A percentile compares a stretch with the other conserved stretches of the same genome.
These are phyloP conservation scores for Nemania sp. DNA, from an alignment of 2,329 filamentous ascomycete species.

Conservation along the genomic window DNA sequence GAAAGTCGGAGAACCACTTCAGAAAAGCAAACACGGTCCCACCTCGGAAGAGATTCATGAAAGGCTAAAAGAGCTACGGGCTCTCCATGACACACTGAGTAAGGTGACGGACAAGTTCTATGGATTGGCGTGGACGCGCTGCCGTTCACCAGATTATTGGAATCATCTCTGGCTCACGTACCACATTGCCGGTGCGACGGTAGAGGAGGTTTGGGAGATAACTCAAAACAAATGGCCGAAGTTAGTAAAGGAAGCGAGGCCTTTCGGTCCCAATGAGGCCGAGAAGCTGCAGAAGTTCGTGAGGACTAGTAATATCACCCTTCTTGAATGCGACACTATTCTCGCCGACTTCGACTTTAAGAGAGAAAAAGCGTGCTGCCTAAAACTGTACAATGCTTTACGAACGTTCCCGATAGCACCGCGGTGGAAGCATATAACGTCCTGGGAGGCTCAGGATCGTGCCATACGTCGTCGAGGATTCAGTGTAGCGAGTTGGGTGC, in stretches of 20 bases:
- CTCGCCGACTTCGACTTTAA: slow-evolving; percentile 16
- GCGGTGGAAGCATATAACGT: slow-evolving; percentile 16
- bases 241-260: background rate
- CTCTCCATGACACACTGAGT: background rate
- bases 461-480: background rate
- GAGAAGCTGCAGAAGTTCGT: background rate
- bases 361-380: slow-evolving; percentile 17
- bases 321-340: slow-evolving; percentile 16
- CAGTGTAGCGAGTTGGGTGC: background rate
- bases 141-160: slow-evolving; percentile 8
- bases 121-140: slow-evolving; percentile 7
- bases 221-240: slow-evolving; percentile 2
- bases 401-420: slow-evolving; percentile 29
- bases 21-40: background rate
- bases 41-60: background rate
- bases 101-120: slow-evolving; percentile 12
- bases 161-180: slow-evolving; percentile 31
- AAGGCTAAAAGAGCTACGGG: background rate
- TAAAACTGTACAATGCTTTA: slow-evolving; percentile 16
- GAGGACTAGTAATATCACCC: background rate
- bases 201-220: slow-evolving; percentile 27
- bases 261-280: background rate
- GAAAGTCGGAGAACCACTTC: background rate
- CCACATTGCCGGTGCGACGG: slow-evolving; percentile 23
- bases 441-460: slow-evolving; percentile 19